phyloP scores from a whole-genome alignment of 2,329 filamentous ascomycete species.

The Ascochyta rabiei region DNA sequence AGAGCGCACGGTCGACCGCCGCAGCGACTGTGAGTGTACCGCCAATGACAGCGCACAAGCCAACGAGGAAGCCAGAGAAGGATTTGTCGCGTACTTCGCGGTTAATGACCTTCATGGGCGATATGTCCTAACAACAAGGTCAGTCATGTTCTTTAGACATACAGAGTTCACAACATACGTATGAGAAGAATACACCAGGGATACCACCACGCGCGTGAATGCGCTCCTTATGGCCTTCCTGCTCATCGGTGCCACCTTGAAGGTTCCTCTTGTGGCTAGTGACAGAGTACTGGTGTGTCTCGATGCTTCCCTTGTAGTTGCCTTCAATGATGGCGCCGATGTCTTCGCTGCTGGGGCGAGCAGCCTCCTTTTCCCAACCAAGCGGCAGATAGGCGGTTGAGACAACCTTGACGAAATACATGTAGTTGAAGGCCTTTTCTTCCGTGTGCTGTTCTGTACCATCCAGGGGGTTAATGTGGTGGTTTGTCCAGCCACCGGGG shows the following conservation, averaged over 20 bases:
- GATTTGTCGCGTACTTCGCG: slow-evolving; percentile 88
- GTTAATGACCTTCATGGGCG: slow-evolving; percentile 99
- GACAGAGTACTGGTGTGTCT: slow-evolving; percentile 98
- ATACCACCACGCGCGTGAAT: slow-evolving; percentile 90
- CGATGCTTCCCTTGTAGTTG: slow-evolving; percentile 81
- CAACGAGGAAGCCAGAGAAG: slow-evolving; percentile 90
- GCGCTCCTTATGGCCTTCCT: slow-evolving; percentile 90
- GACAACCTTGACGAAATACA: slow-evolving; percentile 99
- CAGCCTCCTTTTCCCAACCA: slow-evolving; percentile 72
- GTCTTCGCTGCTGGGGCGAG: slow-evolving; percentile 51
- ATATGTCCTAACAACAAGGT: slow-evolving; percentile 80
- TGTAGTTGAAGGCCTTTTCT: slow-evolving; percentile 90
- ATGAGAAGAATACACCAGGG: slow-evolving; percentile 97
- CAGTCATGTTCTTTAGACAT: slow-evolving; percentile 12
- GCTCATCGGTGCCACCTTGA: slow-evolving; percentile 78
- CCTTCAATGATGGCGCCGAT: slow-evolving; percentile 48
- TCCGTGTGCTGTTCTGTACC: slow-evolving; percentile 74
- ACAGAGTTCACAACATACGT: slow-evolving; percentile 64
- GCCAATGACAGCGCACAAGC: slow-evolving; percentile 91
- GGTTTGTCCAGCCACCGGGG: slow-evolving; percentile 75
- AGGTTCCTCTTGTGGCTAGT: slow-evolving; percentile 95
- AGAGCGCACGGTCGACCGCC: slow-evolving; percentile 86
- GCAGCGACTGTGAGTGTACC: slow-evolving; percentile 96
- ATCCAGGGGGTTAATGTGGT: slow-evolving; percentile 92
- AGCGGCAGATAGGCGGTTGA: slow-evolving; percentile 93